These are phyloP conservation scores for Monilinia laxa DNA, from an alignment of 2,329 filamentous ascomycete genomes.

Conservation along the genomic window DNA sequence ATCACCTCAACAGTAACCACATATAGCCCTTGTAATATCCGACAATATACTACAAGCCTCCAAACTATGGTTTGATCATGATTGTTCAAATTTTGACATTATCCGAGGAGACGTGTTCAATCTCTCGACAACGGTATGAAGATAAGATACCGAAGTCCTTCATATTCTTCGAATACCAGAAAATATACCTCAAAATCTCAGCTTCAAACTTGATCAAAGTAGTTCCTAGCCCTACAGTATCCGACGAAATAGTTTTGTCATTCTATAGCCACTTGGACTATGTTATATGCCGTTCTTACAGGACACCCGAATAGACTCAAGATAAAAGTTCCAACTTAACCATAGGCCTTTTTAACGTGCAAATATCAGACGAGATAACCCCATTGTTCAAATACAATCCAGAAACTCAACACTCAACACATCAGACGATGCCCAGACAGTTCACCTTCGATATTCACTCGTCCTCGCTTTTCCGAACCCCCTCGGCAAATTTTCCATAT, in stretches of 20 bases:
- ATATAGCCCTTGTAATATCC: background rate
- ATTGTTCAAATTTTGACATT: background rate
- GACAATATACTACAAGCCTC: background rate
- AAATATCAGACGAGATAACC: background rate
- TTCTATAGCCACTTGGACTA: background rate
- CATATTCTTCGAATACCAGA: accelerated
- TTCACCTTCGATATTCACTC: background rate
- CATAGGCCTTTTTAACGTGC: too few species aligned
- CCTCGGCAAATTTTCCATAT: background rate
- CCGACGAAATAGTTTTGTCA: background rate
- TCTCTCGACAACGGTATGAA: too few species aligned
- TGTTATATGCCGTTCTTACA: too few species aligned
- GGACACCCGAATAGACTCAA: background rate
- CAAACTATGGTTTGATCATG: background rate
- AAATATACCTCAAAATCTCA: background rate
- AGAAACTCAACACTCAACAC: background rate
- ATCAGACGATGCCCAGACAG: background rate
- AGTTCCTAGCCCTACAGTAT: background rate
- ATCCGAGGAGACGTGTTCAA: background rate
- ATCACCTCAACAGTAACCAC: background rate
- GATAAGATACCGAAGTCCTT: background rate
- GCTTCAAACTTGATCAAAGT: background rate
- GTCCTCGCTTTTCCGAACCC: background rate
- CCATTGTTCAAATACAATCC: background rate
- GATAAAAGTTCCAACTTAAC: background rate